Percentiles rank a stretch among this genome's conserved stretches.
Conservation (phyloP, 2,329 filamentous ascomycete genomes). For the Exophiala alcalophila region DNA sequence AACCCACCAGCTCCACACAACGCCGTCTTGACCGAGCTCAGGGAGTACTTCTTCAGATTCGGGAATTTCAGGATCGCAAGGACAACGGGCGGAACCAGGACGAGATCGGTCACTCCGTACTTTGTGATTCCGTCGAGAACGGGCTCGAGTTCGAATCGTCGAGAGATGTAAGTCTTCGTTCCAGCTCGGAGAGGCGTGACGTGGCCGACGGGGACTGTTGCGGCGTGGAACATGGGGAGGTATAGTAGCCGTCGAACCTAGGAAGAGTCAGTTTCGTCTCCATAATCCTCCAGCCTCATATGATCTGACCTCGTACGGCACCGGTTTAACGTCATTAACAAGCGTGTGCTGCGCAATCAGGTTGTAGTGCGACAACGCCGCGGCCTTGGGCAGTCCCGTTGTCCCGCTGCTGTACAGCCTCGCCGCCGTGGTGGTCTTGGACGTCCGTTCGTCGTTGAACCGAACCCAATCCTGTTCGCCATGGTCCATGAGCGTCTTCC, state of each 20-base stretch:
- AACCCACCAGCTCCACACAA: slow-evolving; percentile 51
- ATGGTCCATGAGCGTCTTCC: slow-evolving; percentile 45
- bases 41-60: slow-evolving; percentile 12
- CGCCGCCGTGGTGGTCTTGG: slow-evolving; percentile 48
- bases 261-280: background rate
- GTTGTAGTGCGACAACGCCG: slow-evolving; percentile 57
- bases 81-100: slow-evolving; percentile 48
- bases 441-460: slow-evolving; percentile 39
- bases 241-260: slow-evolving; percentile 15
- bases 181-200: slow-evolving; percentile 47
- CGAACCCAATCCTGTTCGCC: slow-evolving; percentile 49
- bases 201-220: slow-evolving; percentile 47
- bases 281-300: background rate
- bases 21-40: slow-evolving; percentile 45
- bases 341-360: slow-evolving; percentile 55
- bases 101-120: slow-evolving; percentile 49
- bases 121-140: slow-evolving; percentile 41
- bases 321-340: slow-evolving; percentile 13
- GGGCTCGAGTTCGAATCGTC: slow-evolving; percentile 44
- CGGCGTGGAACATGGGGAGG: slow-evolving; percentile 54
- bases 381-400: slow-evolving; percentile 60
- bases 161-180: slow-evolving; percentile 47
- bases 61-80: slow-evolving; percentile 34
- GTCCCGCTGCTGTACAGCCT: slow-evolving; percentile 57
- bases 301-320: slow-evolving; percentile 11